Percentiles rank a stretch among this genome's conserved stretches.
Evolutionary conservation across 1,139 yeast species (phyloP).

Genomic region (Candida neerlandica): DNA sequence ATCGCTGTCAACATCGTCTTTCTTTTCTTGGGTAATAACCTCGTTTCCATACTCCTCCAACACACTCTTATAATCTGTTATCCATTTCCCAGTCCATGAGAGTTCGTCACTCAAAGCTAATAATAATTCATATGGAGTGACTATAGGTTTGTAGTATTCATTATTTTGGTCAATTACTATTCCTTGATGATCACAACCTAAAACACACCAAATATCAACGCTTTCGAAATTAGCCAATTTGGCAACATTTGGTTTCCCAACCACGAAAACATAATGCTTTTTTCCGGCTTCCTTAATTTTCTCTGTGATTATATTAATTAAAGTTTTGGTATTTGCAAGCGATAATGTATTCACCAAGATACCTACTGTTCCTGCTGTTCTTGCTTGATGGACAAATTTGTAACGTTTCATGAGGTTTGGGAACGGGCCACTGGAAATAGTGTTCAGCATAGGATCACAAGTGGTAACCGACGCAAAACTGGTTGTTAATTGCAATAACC

Average conservation of each 20-base stretch:
- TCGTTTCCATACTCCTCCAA: slow-evolving; percentile 35
- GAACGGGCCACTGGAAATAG: slow-evolving; percentile 56
- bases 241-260: slow-evolving; percentile 98
- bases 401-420: slow-evolving; percentile 84
- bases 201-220: slow-evolving; percentile 88
- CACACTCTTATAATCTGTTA: slow-evolving; percentile 69
- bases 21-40: slow-evolving; percentile 20
- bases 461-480: slow-evolving; percentile 56
- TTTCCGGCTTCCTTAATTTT: slow-evolving; percentile 77
- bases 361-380: slow-evolving; percentile 91
- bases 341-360: slow-evolving; percentile 88
- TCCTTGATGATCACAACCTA: slow-evolving; percentile 96
- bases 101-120: slow-evolving; percentile 76
- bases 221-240: slow-evolving; percentile 93
- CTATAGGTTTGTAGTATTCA: slow-evolving; percentile 87
- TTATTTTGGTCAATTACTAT: slow-evolving; percentile 74
- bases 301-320: slow-evolving; percentile 60
- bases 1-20: slow-evolving; percentile 19
- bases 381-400: slow-evolving; percentile 81
- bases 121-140: slow-evolving; percentile 89
- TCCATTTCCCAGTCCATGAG: slow-evolving; percentile 93
- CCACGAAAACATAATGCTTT: slow-evolving; percentile 91
- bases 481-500: slow-evolving; percentile 74
- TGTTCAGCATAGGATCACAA: slow-evolving; percentile 41
- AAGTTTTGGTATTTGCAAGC: slow-evolving; percentile 63